A percentile compares a stretch with the other conserved stretches of the same genome.
Evolutionary conservation across 1,284 basidiomycete genomes (phyloP).

Genomic region (Pseudozyma sp.): DNA sequence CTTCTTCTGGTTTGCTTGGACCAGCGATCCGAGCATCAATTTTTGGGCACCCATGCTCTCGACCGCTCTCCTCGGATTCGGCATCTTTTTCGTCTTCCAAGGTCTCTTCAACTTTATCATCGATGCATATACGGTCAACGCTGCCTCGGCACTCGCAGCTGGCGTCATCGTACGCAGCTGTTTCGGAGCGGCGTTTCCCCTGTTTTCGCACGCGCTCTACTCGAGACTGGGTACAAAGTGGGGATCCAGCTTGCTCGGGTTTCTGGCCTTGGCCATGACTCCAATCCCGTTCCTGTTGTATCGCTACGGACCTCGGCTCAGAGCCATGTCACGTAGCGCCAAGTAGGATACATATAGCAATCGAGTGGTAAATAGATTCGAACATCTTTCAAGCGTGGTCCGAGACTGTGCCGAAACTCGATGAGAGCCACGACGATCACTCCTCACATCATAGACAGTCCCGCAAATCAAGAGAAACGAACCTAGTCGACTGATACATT

Average conservation of each 20-base stretch:
- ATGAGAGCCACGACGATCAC: too few relatives aligned
- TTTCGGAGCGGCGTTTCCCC: constrained; percentile 73
- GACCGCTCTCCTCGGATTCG: constrained; percentile 69
- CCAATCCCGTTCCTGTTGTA: constrained; percentile 75
- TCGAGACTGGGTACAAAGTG: constrained; percentile 77
- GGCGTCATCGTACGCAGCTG: constrained; percentile 77
- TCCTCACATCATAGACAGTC: too few relatives aligned
- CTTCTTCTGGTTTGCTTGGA: constrained; percentile 69
- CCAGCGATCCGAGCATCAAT: constrained; percentile 53
- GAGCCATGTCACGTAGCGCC: constrained; percentile 44
- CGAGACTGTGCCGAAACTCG: too few relatives aligned
- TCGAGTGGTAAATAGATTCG: too few relatives aligned
- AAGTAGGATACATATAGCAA: constrained; percentile 6
- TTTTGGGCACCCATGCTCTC: constrained; percentile 71
- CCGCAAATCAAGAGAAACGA: too few relatives aligned
- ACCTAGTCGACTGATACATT: too few relatives aligned
- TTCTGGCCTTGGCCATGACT: constrained; percentile 76
- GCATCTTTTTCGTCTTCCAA: constrained; percentile 74
- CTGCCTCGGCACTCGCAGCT: constrained; percentile 74
- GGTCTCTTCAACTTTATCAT: constrained; percentile 71
- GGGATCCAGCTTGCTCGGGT: constrained; percentile 79
- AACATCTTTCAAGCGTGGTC: not conserved
- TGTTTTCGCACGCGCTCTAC: constrained; percentile 73
- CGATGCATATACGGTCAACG: constrained; percentile 71
- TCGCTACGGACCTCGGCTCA: constrained; percentile 68